phyloP scores from a whole-genome alignment of 176 grass and related monocot genomes.

The Ananas comosus region DNA sequence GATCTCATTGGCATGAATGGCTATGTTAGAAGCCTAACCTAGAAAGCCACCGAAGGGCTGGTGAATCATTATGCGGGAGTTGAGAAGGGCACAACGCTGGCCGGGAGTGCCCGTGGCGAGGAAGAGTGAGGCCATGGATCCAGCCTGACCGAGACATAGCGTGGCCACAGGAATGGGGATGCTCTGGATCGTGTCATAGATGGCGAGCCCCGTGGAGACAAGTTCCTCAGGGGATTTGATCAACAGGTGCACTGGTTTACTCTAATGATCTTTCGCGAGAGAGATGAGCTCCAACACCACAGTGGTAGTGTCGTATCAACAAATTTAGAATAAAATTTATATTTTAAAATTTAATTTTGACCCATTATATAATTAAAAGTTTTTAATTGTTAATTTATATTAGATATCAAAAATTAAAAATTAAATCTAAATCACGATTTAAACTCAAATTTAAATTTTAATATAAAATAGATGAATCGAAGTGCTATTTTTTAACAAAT shows the following conservation, averaged over 20 bases:
- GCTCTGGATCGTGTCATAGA: constrained; percentile 96
- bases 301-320: constrained; percentile 54
- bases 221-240: constrained; percentile 71
- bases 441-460: too few relatives aligned
- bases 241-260: constrained; percentile 84
- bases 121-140: constrained; percentile 84
- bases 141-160: constrained; percentile 82
- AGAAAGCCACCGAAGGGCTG: constrained; percentile 73
- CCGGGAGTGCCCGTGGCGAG: constrained; percentile 72
- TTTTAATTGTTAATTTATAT: too few relatives aligned
- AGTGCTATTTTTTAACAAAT: too few relatives aligned
- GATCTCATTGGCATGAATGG: constrained; percentile 87
- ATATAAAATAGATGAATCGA: too few relatives aligned
- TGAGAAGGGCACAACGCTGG: constrained; percentile 67
- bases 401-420: too few relatives aligned
- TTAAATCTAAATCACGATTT: too few relatives aligned
- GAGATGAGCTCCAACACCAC: constrained; percentile 88
- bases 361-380: too few relatives aligned
- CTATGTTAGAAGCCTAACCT: constrained; percentile 64
- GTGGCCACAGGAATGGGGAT: constrained; percentile 79
- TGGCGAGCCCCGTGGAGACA: constrained; percentile 70
- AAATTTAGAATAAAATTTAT: too few relatives aligned
- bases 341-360: too few relatives aligned
- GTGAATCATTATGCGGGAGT: constrained; percentile 91
- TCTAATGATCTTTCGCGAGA: constrained; percentile 82